These are phyloP conservation scores for Fraxinus angustifolia DNA, from an alignment of 305 asterid species.

Conservation along the genomic window DNA sequence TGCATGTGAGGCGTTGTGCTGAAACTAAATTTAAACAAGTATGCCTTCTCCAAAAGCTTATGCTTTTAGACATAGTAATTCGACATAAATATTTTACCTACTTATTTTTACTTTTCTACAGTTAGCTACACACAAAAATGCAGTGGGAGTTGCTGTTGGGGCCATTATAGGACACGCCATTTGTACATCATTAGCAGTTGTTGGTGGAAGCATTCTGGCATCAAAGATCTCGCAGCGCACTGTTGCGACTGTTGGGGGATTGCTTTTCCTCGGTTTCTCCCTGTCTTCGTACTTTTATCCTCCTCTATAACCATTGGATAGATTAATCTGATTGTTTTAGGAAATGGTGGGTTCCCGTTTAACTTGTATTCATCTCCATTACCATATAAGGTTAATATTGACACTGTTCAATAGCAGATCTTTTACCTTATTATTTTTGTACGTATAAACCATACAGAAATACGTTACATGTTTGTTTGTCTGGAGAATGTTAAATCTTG, in stretches of 20 bases:
- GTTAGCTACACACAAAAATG: constrained; percentile 93
- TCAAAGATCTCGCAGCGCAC: constrained; percentile 93
- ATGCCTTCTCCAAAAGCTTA: neutral
- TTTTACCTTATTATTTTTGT: neutral
- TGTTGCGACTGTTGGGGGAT: constrained; percentile 81
- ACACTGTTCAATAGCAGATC: neutral
- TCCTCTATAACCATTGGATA: constrained; percentile 51
- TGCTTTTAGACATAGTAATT: neutral
- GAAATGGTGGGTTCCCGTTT: neutral
- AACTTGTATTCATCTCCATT: neutral
- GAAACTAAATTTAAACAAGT: neutral
- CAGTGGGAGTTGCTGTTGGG: constrained; percentile 82
- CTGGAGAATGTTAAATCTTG: neutral
- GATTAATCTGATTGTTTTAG: constrained; percentile 22
- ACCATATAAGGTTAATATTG: neutral
- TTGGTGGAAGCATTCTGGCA: constrained; percentile 96
- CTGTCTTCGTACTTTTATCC: constrained; percentile 89
- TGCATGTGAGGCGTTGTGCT: neutral
- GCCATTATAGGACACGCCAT: constrained; percentile 79
- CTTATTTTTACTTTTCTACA: constrained; percentile 26
- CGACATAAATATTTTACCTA: neutral
- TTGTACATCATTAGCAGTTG: constrained; percentile 84
- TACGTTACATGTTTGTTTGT: neutral
- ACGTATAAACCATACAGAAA: neutral
- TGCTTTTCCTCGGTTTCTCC: constrained; percentile 87